Percentiles rank a stretch among this genome's conserved stretches.
Conservation (phyloP, 2,329 filamentous ascomycete species). For the Ophiostoma australiae region DNA sequence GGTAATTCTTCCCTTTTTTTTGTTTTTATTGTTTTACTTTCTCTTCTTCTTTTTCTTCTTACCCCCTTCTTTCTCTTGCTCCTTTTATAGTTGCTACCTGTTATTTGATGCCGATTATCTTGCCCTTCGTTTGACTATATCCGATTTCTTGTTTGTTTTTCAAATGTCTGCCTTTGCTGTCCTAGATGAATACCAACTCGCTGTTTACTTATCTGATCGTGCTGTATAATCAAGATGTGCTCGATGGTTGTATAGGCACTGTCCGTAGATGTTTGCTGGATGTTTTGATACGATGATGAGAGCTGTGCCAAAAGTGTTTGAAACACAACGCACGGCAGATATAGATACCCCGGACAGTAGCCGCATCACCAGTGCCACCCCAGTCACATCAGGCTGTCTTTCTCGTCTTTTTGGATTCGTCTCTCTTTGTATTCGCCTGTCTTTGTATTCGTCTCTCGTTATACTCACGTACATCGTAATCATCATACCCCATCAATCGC, state of each 20-base stretch:
- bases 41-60: not conserved
- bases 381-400: too few species aligned
- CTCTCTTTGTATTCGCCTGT: too few species aligned
- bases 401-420: too few species aligned
- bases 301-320: not conserved
- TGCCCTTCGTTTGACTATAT: not conserved
- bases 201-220: not conserved
- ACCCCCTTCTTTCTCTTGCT: too few species aligned
- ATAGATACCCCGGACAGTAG: not conserved
- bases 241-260: too few species aligned
- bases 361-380: too few species aligned
- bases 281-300: not conserved
- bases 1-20: conserved; percentile 40
- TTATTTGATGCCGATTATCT: too few species aligned
- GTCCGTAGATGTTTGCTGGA: not conserved
- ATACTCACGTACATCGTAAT: too few species aligned
- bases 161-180: not conserved
- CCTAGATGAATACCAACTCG: conserved; percentile 14
- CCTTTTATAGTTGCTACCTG: too few species aligned
- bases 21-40: not conserved
- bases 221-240: too few species aligned
- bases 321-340: not conserved
- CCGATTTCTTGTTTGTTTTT: not conserved
- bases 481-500: too few species aligned
- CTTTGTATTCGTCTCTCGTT: too few species aligned